Evolutionary conservation across 2,329 filamentous ascomycete genomes (phyloP), one percentile per base, ranked within the genome.

Genomic region (Bretziella fagacearum): DNA sequence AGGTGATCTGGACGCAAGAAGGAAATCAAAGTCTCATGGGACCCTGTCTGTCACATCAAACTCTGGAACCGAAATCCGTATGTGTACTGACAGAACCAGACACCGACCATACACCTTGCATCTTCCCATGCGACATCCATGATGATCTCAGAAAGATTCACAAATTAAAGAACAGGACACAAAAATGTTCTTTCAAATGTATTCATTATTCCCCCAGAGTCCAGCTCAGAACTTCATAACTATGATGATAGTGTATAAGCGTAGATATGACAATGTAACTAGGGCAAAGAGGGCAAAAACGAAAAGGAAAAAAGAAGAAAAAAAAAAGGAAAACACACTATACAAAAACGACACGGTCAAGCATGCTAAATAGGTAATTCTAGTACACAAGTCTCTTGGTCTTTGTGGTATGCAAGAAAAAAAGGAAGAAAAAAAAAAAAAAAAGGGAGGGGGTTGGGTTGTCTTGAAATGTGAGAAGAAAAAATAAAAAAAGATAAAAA

Each of bases 401-500:
- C 36, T 39, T 39, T 22, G 15, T 7, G 22, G 36, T 20, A 22
- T 22, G 17, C 36, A 39, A 20, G 22, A 10, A 39, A 6, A 26
- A 42, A 26, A 27, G 6, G 18, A 41, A 41, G 13, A 26, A 27
- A 41, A 26, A 2, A 18, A n/a, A 42, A 26, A 33, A 33, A 15
- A 17, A 6, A 13, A 33, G 17, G 17, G 13, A 1, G 5, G 30
- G 30, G 30, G 13, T n/a, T 33, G 23, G 39, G 13, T 7, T 36
- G 13, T 36, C 33, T 42, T 42, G 20, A 42, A 42, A 42, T 25
- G 22, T 26, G 30, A 33, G 17, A 33, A 33, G 8, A 25, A 25
- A 41, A 47, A 47, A 27, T 13, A 45, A 30, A 33, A 32, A 41
- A 33, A 49, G 25, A 43, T 27, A 39, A 43, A 50, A 50, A 46